Percentiles rank a stretch among this genome's conserved stretches.
Conservation (phyloP, 371 early-diverging fungal species). For the Apophysomyces variabilis region DNA sequence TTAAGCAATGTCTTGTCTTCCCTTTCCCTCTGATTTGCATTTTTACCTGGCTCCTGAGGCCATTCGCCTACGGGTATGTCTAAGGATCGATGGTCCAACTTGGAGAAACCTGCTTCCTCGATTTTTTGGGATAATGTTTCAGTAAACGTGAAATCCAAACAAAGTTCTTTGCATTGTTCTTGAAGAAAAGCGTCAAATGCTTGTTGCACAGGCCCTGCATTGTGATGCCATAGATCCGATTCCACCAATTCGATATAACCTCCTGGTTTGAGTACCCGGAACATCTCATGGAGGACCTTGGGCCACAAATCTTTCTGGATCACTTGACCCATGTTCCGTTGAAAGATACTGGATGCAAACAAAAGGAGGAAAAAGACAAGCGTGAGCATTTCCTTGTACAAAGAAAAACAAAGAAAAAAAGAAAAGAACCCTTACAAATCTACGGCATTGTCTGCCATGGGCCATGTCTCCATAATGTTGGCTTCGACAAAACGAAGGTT, state of each 20-base stretch:
- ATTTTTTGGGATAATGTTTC: conserved; percentile 23
- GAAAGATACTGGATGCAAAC: conserved; percentile 36
- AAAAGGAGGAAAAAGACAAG: not conserved
- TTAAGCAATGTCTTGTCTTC: not conserved
- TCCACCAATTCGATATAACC: conserved; percentile 49
- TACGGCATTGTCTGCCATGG: conserved; percentile 35
- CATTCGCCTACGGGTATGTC: conserved; percentile 57
- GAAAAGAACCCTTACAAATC: conserved; percentile 37
- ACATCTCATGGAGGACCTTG: conserved; percentile 39
- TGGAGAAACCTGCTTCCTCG: conserved; percentile 28
- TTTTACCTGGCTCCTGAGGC: conserved; percentile 46
- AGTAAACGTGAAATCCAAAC: conserved; percentile 30
- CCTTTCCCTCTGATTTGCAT: not conserved
- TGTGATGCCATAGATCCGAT: conserved; percentile 41
- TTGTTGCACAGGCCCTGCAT: conserved; percentile 51
- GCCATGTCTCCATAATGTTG: conserved; percentile 44
- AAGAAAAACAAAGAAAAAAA: not conserved
- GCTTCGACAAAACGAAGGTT: conserved; percentile 39
- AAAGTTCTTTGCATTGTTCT: conserved; percentile 34
- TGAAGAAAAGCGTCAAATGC: conserved; percentile 45
- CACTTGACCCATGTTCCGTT: conserved; percentile 40
- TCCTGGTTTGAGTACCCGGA: conserved; percentile 48
- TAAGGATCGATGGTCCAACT: conserved; percentile 30
- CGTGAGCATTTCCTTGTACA: not conserved
- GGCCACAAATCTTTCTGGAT: conserved; percentile 44